These are phyloP conservation scores for Daldinia sp. DNA, from an alignment of 2,329 filamentous ascomycete genomes.

Conservation along the genomic window DNA sequence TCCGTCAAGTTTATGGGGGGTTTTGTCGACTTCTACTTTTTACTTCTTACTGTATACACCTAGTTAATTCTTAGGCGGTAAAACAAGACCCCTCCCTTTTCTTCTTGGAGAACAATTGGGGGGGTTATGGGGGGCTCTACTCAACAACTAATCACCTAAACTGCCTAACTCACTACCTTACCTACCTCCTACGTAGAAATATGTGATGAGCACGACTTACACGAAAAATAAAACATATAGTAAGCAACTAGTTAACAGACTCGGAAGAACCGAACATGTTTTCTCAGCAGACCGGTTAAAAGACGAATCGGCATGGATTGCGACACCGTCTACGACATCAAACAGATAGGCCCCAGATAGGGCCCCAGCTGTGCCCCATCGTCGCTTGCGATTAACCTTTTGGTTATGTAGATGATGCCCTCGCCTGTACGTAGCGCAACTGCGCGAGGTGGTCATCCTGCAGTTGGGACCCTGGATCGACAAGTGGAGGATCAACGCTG, in stretches of 20 bases:
- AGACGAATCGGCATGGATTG: slow-evolving; percentile 19
- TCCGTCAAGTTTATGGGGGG: slow-evolving; percentile 1
- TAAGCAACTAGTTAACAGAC: slow-evolving; percentile 31
- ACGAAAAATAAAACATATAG: slow-evolving; percentile 22
- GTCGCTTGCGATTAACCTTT: slow-evolving; percentile 18
- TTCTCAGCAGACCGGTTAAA: neutral
- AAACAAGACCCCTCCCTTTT: neutral
- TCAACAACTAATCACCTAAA: neutral
- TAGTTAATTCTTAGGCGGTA: neutral
- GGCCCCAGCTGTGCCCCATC: slow-evolving; percentile 13
- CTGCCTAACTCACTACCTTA: neutral
- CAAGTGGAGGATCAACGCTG: slow-evolving; percentile 28
- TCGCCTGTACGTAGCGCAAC: slow-evolving; percentile 23
- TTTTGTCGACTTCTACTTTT: slow-evolving; percentile 1
- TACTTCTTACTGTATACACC: slow-evolving; percentile 7
- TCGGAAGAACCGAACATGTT: slow-evolving; percentile 1
- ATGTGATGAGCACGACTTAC: slow-evolving; percentile 13
- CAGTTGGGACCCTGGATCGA: slow-evolving; percentile 41
- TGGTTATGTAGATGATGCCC: slow-evolving; percentile 16
- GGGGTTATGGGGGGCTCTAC: neutral
- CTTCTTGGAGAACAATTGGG: neutral
- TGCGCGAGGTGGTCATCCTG: slow-evolving; percentile 9
- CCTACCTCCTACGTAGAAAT: neutral
- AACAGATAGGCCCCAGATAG: neutral
- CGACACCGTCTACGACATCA: slow-evolving; percentile 22